A percentile compares a stretch with the other conserved stretches of the same genome.
Conservation (phyloP, 1,284 basidiomycete species). For the Boletellus deceptivus region DNA sequence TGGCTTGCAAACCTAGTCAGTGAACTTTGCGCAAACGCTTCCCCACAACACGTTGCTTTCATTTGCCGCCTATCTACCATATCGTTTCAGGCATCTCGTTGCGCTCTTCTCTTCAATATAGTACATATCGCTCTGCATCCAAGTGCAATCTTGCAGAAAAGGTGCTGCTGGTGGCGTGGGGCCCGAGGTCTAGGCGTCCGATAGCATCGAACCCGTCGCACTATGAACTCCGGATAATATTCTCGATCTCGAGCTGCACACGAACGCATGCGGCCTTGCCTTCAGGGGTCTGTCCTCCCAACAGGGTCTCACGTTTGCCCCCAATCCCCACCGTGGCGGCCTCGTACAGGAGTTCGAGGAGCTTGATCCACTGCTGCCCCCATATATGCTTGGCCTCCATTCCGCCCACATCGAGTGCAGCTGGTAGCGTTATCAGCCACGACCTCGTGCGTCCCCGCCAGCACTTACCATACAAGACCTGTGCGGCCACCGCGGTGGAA, state of each 20-base stretch:
- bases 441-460: slow-evolving; percentile 12
- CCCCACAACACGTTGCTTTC: slow-evolving; percentile 29
- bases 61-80: slow-evolving; percentile 20
- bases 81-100: slow-evolving; percentile 9
- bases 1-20: slow-evolving; percentile 19
- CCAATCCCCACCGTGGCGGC: slow-evolving; percentile 55
- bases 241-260: slow-evolving; percentile 64
- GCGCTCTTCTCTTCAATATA: neutral
- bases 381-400: slow-evolving; percentile 58
- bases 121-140: slow-evolving; percentile 18
- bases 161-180: slow-evolving; percentile 18
- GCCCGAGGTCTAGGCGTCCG: neutral
- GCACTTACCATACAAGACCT: slow-evolving; percentile 64
- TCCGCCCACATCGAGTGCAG: slow-evolving; percentile 74
- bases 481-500: slow-evolving; percentile 53
- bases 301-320: slow-evolving; percentile 28
- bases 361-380: slow-evolving; percentile 79
- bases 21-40: slow-evolving; percentile 21
- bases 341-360: slow-evolving; percentile 65
- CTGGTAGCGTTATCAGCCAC: slow-evolving; percentile 35
- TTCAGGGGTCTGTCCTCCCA: slow-evolving; percentile 57
- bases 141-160: slow-evolving; percentile 1
- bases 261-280: slow-evolving; percentile 59
- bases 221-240: slow-evolving; percentile 44
- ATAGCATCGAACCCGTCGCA: slow-evolving; percentile 9